Percentiles rank a stretch among this genome's conserved stretches.
Conservation (phyloP, 495 filamentous ascomycete genomes). For the Podospora didyma region DNA sequence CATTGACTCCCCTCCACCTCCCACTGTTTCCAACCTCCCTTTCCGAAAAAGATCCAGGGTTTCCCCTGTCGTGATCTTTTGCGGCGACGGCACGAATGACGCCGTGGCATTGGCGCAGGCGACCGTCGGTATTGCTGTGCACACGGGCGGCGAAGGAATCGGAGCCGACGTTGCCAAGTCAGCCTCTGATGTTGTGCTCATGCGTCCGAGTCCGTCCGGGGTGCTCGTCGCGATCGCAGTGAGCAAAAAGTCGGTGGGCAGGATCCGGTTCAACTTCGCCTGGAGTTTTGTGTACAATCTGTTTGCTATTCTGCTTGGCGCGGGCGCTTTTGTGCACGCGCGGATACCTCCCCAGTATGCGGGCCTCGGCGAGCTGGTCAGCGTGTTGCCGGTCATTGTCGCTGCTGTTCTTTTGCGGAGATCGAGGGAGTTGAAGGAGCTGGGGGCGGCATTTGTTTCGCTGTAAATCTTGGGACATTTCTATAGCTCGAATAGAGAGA, state of each 20-base stretch:
- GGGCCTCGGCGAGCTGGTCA: slow-evolving; percentile 72
- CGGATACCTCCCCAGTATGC: slow-evolving; percentile 72
- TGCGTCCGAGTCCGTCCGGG: slow-evolving; percentile 49
- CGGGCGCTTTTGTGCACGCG: slow-evolving; percentile 60
- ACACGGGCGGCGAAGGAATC: slow-evolving; percentile 53
- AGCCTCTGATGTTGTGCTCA: slow-evolving; percentile 68
- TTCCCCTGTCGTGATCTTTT: slow-evolving; percentile 55
- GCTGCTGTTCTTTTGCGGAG: slow-evolving; percentile 35
- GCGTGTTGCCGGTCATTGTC: slow-evolving; percentile 68
- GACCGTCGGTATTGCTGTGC: slow-evolving; percentile 58
- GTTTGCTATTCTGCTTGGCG: slow-evolving; percentile 65
- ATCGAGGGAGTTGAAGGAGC: background rate
- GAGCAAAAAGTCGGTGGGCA: slow-evolving; percentile 47
- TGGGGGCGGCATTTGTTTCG: background rate
- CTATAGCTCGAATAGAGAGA: too few species aligned
- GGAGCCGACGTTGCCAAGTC: slow-evolving; percentile 62
- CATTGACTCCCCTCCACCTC: slow-evolving; percentile 4
- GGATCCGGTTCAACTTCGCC: slow-evolving; percentile 66
- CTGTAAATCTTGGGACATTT: too few species aligned
- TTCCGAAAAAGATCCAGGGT: background rate
- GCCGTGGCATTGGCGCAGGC: slow-evolving; percentile 68
- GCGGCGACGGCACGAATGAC: slow-evolving; percentile 80
- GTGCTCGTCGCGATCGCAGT: slow-evolving; percentile 58
- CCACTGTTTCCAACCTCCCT: background rate
- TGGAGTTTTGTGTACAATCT: slow-evolving; percentile 75